Percentiles rank a stretch among this genome's conserved stretches.
Conservation (phyloP, 2,329 filamentous ascomycete genomes). For the Diaporthe sp. region DNA sequence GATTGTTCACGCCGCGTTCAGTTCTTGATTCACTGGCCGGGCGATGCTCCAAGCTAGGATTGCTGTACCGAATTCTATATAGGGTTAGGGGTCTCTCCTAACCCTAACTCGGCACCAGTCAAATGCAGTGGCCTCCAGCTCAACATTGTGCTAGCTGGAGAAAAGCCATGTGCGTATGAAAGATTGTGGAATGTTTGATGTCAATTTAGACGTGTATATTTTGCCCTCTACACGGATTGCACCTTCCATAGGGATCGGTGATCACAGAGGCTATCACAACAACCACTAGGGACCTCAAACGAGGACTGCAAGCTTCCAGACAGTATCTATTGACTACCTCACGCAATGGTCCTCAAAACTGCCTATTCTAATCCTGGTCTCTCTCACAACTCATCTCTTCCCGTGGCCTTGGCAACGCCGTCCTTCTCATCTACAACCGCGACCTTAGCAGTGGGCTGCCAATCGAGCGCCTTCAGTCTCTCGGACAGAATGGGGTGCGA, state of each 20-base stretch:
- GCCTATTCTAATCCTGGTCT: not conserved
- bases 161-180: not conserved
- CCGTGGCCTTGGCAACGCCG: slow-evolving; percentile 77
- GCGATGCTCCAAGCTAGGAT: not conserved
- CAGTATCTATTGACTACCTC: not conserved
- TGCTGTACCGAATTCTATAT: slow-evolving; percentile 5
- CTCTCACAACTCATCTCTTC: slow-evolving; percentile 78
- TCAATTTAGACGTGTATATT: not conserved
- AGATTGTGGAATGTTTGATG: not conserved
- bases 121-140: not conserved
- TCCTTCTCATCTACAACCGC: slow-evolving; percentile 53
- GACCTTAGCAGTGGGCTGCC: slow-evolving; percentile 75
- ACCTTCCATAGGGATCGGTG: not conserved
- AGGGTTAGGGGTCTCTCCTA: slow-evolving; percentile 5
- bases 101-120: not conserved
- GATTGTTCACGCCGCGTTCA: not conserved
- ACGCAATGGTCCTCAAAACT: not conserved
- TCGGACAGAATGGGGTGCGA: slow-evolving; percentile 97
- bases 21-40: not conserved
- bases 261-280: not conserved
- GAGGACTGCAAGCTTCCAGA: not conserved
- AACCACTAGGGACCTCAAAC: not conserved
- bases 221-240: not conserved
- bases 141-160: not conserved
- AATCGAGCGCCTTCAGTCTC: slow-evolving; percentile 90